Evolutionary conservation across 2,329 filamentous ascomycete genomes (phyloP).

Genomic region (Paramyrothecium roridum): DNA sequence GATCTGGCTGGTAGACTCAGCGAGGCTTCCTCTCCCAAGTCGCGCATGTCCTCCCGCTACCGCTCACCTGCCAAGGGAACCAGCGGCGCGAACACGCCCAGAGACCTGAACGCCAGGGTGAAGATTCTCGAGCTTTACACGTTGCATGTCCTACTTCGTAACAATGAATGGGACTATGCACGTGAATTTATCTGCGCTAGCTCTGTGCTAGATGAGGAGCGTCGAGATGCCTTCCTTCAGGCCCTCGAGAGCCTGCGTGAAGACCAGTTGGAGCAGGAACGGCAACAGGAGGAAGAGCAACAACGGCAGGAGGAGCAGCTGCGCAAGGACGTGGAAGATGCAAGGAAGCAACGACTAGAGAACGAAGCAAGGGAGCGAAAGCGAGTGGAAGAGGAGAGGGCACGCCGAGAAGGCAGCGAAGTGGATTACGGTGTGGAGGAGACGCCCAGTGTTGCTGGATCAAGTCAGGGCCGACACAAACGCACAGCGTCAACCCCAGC

Average conservation of each 20-base stretch:
- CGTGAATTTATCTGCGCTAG: slow-evolving; percentile 85
- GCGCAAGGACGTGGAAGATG: slow-evolving; percentile 54
- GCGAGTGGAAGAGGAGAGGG: slow-evolving; percentile 52
- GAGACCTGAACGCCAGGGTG: slow-evolving; percentile 78
- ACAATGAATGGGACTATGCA: slow-evolving; percentile 95
- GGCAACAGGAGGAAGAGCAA: slow-evolving; percentile 58
- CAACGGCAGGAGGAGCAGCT: slow-evolving; percentile 55
- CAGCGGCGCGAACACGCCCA: slow-evolving; percentile 75
- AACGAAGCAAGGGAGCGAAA: slow-evolving; percentile 55
- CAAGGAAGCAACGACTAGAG: slow-evolving; percentile 51
- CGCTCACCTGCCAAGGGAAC: slow-evolving; percentile 44
- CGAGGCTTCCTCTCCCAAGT: slow-evolving; percentile 34
- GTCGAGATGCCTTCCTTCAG: slow-evolving; percentile 82
- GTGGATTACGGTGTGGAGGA: slow-evolving; percentile 68
- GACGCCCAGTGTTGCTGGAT: slow-evolving; percentile 34
- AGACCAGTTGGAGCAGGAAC: slow-evolving; percentile 72
- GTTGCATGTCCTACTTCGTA: slow-evolving; percentile 87
- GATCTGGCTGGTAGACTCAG: slow-evolving; percentile 66
- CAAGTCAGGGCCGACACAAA: slow-evolving; percentile 26
- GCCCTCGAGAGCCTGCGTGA: slow-evolving; percentile 82
- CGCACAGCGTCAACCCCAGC: slow-evolving; percentile 26
- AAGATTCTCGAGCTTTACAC: slow-evolving; percentile 96
- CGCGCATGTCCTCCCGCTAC: slow-evolving; percentile 31
- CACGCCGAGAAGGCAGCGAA: slow-evolving; percentile 51
- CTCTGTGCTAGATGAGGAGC: slow-evolving; percentile 87